A percentile compares a stretch with the other conserved stretches of the same genome.
These are phyloP conservation scores for Stylosanthes scabra DNA, from an alignment of 331 rosid species.

Conservation along the genomic window DNA sequence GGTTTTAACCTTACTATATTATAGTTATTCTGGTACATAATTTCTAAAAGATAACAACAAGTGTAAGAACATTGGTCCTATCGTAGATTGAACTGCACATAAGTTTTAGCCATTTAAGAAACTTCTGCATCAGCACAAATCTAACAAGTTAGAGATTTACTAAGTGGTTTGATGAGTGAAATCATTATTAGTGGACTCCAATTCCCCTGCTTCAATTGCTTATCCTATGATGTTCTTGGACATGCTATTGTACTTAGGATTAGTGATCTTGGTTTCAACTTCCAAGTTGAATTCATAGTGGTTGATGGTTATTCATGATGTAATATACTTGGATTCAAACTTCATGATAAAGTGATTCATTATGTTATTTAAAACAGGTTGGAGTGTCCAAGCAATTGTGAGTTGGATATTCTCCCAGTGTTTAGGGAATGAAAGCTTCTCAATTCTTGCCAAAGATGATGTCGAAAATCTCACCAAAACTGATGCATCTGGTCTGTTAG, in stretches of 20 bases:
- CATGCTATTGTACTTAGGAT: background rate
- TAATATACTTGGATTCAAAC: background rate
- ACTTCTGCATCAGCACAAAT: no score
- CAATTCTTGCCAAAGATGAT: constrained; percentile 86
- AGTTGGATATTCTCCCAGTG: constrained; percentile 72
- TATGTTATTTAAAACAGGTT: constrained; percentile 58
- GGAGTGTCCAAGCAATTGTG: constrained; percentile 92
- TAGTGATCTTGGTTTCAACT: background rate
- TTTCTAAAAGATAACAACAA: no score
- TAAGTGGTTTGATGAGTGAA: no score
- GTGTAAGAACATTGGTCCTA: no score
- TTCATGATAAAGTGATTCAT: constrained; percentile 28
- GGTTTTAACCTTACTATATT: no score
- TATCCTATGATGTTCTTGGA: background rate
- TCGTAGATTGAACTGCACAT: no score
- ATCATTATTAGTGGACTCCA: no score
- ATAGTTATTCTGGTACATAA: no score
- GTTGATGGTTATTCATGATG: background rate
- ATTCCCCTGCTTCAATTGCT: background rate
- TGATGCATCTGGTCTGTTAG: constrained; percentile 59
- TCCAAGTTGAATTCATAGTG: background rate
- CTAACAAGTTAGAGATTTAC: no score
- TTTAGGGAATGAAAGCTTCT: constrained; percentile 65
- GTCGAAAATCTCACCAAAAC: constrained; percentile 63
- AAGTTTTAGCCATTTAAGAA: no score